Evolutionary conservation across 2,329 filamentous ascomycete genomes (phyloP).

Genomic region (Falciphora oryzae): DNA sequence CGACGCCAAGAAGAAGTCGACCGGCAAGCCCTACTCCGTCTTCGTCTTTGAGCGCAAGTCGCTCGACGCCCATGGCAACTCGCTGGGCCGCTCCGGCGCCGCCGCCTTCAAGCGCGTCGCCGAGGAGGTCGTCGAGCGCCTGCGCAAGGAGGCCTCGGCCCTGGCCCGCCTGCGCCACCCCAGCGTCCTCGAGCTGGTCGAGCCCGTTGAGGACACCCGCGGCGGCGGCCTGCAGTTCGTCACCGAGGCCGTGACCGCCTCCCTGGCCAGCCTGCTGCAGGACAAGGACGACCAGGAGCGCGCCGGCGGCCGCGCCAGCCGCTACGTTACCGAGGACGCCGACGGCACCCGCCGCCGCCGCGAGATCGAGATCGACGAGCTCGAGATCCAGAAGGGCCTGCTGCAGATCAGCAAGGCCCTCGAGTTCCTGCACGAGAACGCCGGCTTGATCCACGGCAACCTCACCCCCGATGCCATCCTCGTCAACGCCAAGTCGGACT

Average conservation of each 20-base stretch:
- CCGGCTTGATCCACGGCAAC: constrained; percentile 77
- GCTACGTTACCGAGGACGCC: constrained; percentile 74
- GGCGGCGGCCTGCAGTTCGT: constrained; percentile 92
- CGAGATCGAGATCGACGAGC: constrained; percentile 89
- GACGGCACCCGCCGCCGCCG: constrained; percentile 67
- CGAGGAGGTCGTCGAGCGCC: constrained; percentile 83
- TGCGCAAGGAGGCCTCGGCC: constrained; percentile 88
- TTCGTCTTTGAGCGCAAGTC: constrained; percentile 93
- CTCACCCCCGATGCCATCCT: constrained; percentile 89
- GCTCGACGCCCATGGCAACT: constrained; percentile 61
- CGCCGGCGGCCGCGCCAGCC: constrained; percentile 62
- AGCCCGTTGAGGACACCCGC: constrained; percentile 91
- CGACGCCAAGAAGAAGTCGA: constrained; percentile 95
- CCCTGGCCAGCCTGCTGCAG: constrained; percentile 71
- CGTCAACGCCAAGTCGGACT: constrained; percentile 96
- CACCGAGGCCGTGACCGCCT: constrained; percentile 85
- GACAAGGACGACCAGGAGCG: constrained; percentile 88
- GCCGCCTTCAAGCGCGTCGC: constrained; percentile 71
- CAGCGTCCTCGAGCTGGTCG: constrained; percentile 83
- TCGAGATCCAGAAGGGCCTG: constrained; percentile 95
- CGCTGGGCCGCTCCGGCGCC: constrained; percentile 56
- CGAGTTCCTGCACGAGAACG: constrained; percentile 21
- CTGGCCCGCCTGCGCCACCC: constrained; percentile 86
- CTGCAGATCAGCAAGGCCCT: constrained; percentile 58
- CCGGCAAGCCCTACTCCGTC: constrained; percentile 80